A percentile compares a stretch with the other conserved stretches of the same genome.
phyloP scores from a whole-genome alignment of 257 asterid species.

The Solanum medicagineum region DNA sequence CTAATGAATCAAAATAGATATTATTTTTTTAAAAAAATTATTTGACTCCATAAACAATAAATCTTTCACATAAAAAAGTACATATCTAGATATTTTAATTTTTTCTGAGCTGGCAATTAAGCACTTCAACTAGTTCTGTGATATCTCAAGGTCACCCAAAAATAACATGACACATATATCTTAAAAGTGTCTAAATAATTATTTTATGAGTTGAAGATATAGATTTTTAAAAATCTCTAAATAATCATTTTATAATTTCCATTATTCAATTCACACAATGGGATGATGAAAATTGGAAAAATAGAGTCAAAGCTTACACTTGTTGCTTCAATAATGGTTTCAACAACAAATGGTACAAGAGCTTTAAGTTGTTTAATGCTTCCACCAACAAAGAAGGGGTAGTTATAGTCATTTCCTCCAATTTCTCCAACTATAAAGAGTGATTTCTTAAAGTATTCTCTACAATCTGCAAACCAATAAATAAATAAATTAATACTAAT shows the following conservation, averaged over 20 bases:
- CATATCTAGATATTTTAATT: too few species aligned
- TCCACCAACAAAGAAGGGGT: constrained; percentile 52
- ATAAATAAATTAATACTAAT: not conserved
- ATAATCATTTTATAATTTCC: too few species aligned
- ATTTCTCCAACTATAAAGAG: constrained; percentile 80
- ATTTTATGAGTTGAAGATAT: not conserved
- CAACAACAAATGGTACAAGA: constrained; percentile 55
- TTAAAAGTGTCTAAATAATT: too few species aligned
- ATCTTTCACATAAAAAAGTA: not conserved
- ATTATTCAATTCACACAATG: not conserved
- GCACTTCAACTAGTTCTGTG: too few species aligned
- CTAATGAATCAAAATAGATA: too few species aligned
- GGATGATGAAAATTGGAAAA: not conserved
- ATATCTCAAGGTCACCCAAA: not conserved
- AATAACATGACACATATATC: too few species aligned
- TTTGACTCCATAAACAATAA: too few species aligned
- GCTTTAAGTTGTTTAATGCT: constrained; percentile 37
- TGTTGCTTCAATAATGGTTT: constrained; percentile 32
- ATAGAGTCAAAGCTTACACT: constrained; percentile 20
- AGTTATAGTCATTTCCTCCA: constrained; percentile 87
- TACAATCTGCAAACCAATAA: constrained; percentile 32
- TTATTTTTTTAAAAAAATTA: too few species aligned
- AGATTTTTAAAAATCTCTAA: too few species aligned
- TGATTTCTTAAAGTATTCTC: constrained; percentile 29
- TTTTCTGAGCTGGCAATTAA: not conserved